Evolutionary conservation across 257 asterid genomes (phyloP), one percentile per base, ranked within the genome.

Genomic region (Gynochthodes officinalis): DNA sequence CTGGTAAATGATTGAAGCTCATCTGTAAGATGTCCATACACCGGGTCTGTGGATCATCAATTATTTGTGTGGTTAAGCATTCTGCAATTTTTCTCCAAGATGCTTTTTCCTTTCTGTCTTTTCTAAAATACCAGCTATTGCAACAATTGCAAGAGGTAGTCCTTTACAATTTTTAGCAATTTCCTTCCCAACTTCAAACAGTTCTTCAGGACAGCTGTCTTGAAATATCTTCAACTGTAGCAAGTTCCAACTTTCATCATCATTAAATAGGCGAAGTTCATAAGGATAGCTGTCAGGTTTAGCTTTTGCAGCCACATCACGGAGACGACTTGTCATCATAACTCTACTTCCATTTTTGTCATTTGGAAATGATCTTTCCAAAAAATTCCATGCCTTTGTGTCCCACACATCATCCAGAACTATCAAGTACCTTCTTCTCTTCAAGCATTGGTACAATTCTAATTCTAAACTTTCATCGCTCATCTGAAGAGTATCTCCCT

Each of bases 321-420:
- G 33, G 25, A 9, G 1, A 30, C 61, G 61, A 2, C 61, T 55
- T 14, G 61, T 55, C 25, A 55, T 55, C 33, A 55, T 14, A 55
- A 55, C 25, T 55, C 61, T 55, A n/a, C 61, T 55, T n/a, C 61
- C 61, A 5, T 55, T 55, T 32, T 5, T 55, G 61, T 55, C 33
- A 55, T 55, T 33, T 7, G 61, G 61, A 33, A 55, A 55, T 7
- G 33, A 55, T 23, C 1, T 27, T n/a, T 30, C 28, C 5, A 55
- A 55, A 33, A 23, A 32, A 55, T 55, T 7, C 61, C 61, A 55
- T 14, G 35, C 33, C 23, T 32, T 16, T 7, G 61, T 55, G 61
- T 55, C 61, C 61, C 61, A 55, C 23, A 55, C 61, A 5, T 55
- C 61, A 23, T 55, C 61, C 61, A 55, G 23, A 25, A 55, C 61